Evolutionary conservation across 192 early-diverging fungal species (phyloP).

Genomic region (Coemansia sp.): DNA sequence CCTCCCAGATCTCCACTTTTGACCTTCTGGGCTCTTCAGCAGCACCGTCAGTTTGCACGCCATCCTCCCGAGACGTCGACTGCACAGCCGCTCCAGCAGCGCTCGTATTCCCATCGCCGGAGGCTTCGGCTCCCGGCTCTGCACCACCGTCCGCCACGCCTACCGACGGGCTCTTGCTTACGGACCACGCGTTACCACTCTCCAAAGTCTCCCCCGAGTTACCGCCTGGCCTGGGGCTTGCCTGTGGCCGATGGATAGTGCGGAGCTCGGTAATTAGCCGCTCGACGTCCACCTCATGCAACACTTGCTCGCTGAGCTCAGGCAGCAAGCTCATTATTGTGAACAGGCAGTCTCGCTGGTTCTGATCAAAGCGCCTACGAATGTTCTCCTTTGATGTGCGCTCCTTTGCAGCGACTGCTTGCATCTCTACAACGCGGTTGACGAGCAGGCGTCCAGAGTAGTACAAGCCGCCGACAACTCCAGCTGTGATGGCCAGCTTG

Average conservation of each 20-base stretch:
- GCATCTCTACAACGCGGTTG: slow-evolving; percentile 73
- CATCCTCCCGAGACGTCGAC: neutral
- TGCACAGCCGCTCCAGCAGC: neutral
- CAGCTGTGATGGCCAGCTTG: slow-evolving; percentile 66
- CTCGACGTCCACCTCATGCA: slow-evolving; percentile 84
- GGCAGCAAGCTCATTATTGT: slow-evolving; percentile 84
- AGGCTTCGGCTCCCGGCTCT: neutral
- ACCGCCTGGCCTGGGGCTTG: neutral
- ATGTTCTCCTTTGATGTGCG: slow-evolving; percentile 66
- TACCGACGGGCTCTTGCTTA: neutral
- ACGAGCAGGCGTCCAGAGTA: slow-evolving; percentile 74
- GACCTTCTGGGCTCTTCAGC: slow-evolving; percentile 40
- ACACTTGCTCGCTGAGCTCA: slow-evolving; percentile 75
- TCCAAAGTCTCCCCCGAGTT: neutral
- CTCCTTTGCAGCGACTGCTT: slow-evolving; percentile 67
- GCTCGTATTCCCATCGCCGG: neutral
- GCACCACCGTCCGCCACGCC: neutral
- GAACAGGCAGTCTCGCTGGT: slow-evolving; percentile 89
- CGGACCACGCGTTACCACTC: slow-evolving; percentile 23
- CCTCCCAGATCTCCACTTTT: slow-evolving; percentile 83
- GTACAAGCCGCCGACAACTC: slow-evolving; percentile 72
- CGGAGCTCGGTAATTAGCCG: slow-evolving; percentile 55
- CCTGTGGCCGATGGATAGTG: slow-evolving; percentile 31
- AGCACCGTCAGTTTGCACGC: neutral
- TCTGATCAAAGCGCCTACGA: slow-evolving; percentile 90